A percentile compares a stretch with the other conserved stretches of the same genome.
phyloP scores from a whole-genome alignment of 2,329 filamentous ascomycete species.

The Curvularia sp. region DNA sequence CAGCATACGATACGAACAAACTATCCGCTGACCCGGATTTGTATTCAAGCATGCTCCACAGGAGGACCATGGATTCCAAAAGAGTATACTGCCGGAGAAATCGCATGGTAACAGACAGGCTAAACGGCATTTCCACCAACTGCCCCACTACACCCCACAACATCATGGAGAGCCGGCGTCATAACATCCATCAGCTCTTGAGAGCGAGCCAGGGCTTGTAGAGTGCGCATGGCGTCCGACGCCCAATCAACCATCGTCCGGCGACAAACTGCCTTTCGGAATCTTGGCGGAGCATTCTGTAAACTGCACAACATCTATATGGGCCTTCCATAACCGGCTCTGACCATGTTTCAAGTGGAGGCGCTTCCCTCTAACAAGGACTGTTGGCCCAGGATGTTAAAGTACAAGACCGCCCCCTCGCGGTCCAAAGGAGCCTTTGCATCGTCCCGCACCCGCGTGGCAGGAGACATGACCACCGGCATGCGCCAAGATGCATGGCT shows the following conservation, averaged over 20 bases:
- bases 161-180: slow-evolving; percentile 25
- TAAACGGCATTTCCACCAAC: slow-evolving; percentile 38
- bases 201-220: slow-evolving; percentile 20
- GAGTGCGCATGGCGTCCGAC: slow-evolving; percentile 12
- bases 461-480: slow-evolving; percentile 12
- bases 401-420: slow-evolving; percentile 22
- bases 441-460: slow-evolving; percentile 17
- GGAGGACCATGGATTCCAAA: background rate
- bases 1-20: background rate
- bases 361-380: slow-evolving; percentile 11
- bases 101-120: slow-evolving; percentile 33
- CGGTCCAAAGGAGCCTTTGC: slow-evolving; percentile 38
- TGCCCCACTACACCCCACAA: slow-evolving; percentile 42
- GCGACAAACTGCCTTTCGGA: slow-evolving; percentile 2
- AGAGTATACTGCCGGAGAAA: slow-evolving; percentile 29
- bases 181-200: slow-evolving; percentile 28
- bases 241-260: slow-evolving; percentile 18
- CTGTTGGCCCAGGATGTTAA: slow-evolving; percentile 28
- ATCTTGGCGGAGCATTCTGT: slow-evolving; percentile 2
- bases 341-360: slow-evolving; percentile 21
- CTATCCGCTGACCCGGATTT: background rate
- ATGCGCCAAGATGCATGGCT: slow-evolving; percentile 33
- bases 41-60: background rate
- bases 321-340: slow-evolving; percentile 16
- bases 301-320: slow-evolving; percentile 13